Evolutionary conservation across 2,329 filamentous ascomycete species (phyloP).

Genomic region (Pochonia chlamydosporia): DNA sequence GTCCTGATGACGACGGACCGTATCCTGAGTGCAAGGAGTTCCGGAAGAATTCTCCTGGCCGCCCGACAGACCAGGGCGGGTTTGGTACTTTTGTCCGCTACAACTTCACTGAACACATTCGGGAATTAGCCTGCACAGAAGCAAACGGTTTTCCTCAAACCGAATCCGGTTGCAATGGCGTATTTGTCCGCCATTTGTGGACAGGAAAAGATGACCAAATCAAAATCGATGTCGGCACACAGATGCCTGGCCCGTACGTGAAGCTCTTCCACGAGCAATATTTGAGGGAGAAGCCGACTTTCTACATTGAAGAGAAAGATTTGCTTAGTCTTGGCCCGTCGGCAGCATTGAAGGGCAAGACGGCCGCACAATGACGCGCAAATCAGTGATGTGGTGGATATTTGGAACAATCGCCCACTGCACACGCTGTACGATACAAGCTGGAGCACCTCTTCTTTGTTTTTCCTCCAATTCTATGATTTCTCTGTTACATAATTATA

Average conservation of each 20-base stretch:
- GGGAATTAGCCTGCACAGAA: conserved; percentile 33
- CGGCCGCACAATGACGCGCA: neutral
- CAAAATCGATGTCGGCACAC: conserved; percentile 31
- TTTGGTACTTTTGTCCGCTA: conserved; percentile 39
- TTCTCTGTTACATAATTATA: neutral
- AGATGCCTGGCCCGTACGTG: conserved; percentile 29
- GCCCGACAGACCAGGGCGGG: conserved; percentile 36
- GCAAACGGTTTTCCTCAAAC: conserved; percentile 38
- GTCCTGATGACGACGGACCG: conserved; percentile 32
- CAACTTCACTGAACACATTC: conserved; percentile 33
- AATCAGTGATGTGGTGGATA: neutral
- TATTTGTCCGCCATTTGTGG: conserved; percentile 39
- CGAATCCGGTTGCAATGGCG: conserved; percentile 30
- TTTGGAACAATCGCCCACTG: neutral
- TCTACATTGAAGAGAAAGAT: conserved; percentile 29
- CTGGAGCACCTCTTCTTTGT: neutral
- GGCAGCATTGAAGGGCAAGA: conserved; percentile 4
- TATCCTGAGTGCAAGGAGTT: conserved; percentile 33
- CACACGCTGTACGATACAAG: neutral
- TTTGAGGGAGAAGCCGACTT: conserved; percentile 25
- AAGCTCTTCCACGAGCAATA: conserved; percentile 31
- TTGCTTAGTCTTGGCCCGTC: conserved; percentile 21
- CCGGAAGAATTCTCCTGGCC: conserved; percentile 27
- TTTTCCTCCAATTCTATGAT: neutral
- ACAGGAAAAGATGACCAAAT: conserved; percentile 33